phyloP scores from a whole-genome alignment of 768 basidiomycete genomes.

The Lentinula aciculospora region DNA sequence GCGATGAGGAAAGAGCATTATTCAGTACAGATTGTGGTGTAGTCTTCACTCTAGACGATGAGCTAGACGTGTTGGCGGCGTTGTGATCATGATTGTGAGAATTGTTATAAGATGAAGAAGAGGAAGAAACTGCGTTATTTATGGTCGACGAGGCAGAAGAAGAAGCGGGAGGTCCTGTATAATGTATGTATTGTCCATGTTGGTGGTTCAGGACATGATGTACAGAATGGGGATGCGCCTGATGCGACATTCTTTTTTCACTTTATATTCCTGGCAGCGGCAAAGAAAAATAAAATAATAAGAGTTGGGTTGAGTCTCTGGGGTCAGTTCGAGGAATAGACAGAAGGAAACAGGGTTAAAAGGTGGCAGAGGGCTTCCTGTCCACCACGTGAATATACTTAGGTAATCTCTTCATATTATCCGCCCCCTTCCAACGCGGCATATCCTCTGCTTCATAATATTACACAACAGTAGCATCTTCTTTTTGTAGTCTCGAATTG shows the following conservation, averaged over 20 bases:
- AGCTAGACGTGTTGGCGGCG: background rate
- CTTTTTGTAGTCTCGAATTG: too few relatives aligned
- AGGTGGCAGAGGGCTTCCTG: background rate
- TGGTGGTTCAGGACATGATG: conserved; percentile 2
- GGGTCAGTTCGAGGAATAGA: background rate
- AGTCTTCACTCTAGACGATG: background rate
- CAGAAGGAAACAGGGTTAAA: background rate
- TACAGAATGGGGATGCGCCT: conserved; percentile 1
- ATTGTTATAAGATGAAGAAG: background rate
- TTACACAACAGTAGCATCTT: too few relatives aligned
- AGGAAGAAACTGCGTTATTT: background rate
- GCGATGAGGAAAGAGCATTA: background rate
- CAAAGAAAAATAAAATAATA: background rate
- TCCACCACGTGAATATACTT: background rate
- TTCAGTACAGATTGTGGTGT: conserved; percentile 4
- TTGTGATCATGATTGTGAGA: background rate
- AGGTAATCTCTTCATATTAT: too few relatives aligned
- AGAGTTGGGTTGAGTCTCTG: background rate
- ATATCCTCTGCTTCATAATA: too few relatives aligned
- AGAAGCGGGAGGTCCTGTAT: background rate
- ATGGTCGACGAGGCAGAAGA: too few relatives aligned
- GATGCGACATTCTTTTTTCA: background rate
- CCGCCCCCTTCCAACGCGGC: too few relatives aligned
- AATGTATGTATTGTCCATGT: conserved; percentile 1
- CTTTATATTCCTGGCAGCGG: background rate